Conservation (phyloP, 768 basidiomycete species). For the Suillus bovinus region DNA sequence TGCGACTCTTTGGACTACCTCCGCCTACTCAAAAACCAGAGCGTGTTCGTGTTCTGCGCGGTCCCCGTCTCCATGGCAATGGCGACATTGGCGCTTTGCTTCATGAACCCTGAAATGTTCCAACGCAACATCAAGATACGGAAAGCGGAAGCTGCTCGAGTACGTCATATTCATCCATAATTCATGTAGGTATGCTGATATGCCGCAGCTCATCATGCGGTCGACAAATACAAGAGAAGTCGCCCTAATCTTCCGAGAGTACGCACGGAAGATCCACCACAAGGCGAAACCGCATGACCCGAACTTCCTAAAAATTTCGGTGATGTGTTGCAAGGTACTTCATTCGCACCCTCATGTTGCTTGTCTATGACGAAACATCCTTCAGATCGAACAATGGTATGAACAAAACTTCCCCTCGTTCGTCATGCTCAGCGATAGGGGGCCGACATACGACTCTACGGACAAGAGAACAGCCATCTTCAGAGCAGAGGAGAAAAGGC, state of each 20-base stretch:
- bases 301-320: constrained; percentile 77
- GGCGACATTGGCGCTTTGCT: constrained; percentile 88
- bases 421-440: constrained; percentile 40
- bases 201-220: constrained; percentile 78
- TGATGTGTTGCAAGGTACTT: constrained; percentile 79
- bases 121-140: constrained; percentile 92
- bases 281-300: constrained; percentile 83
- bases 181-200: neutral
- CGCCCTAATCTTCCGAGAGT: constrained; percentile 82
- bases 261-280: constrained; percentile 78
- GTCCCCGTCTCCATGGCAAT: constrained; percentile 96
- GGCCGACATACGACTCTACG: constrained; percentile 41
- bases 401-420: constrained; percentile 95
- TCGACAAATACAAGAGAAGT: constrained; percentile 94
- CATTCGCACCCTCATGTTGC: constrained; percentile 16
- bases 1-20: constrained; percentile 91
- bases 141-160: constrained; percentile 84
- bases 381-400: constrained; percentile 86
- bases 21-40: constrained; percentile 82
- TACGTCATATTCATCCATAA: constrained; percentile 36
- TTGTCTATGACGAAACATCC: constrained; percentile 14
- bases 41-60: constrained; percentile 93
- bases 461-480: constrained; percentile 62
- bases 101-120: constrained; percentile 90
- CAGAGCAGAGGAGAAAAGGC: constrained; percentile 43